These are phyloP conservation scores for Globisporangium paddicum DNA, from an alignment of 352 stramenopile genomes.

Conservation along the genomic window DNA sequence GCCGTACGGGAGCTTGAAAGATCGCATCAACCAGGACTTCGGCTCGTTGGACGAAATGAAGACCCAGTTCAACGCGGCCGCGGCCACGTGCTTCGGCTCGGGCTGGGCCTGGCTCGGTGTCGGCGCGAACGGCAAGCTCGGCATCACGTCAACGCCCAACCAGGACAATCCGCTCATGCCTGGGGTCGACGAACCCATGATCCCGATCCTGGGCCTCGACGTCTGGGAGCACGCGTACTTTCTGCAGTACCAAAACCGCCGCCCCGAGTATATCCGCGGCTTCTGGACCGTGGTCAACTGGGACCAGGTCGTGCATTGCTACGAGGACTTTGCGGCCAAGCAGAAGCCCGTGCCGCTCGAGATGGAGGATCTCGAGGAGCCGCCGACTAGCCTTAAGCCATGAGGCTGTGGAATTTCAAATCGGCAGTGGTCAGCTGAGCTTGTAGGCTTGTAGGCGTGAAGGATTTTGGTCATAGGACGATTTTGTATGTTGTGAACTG, in stretches of 20 bases:
- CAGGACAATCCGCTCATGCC: slow-evolving; percentile 92
- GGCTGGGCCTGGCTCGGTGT: slow-evolving; percentile 58
- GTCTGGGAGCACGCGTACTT: slow-evolving; percentile 97
- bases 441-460: too few species aligned
- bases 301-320: slow-evolving; percentile 55
- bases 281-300: slow-evolving; percentile 92
- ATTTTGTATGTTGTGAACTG: too few species aligned
- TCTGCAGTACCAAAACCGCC: slow-evolving; percentile 89
- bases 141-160: slow-evolving; percentile 95
- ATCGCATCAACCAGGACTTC: slow-evolving; percentile 58
- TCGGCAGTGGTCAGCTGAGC: too few species aligned
- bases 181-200: slow-evolving; percentile 63
- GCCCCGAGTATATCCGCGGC: slow-evolving; percentile 86
- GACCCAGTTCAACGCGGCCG: slow-evolving; percentile 48
- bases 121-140: slow-evolving; percentile 78
- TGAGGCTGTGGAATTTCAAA: too few species aligned
- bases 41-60: slow-evolving; percentile 65
- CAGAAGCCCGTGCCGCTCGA: slow-evolving; percentile 26
- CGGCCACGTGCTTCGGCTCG: slow-evolving; percentile 53
- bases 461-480: too few species aligned
- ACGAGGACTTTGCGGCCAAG: slow-evolving; percentile 50
- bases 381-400: slow-evolving; percentile 6
- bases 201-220: slow-evolving; percentile 93
- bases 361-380: slow-evolving; percentile 27
- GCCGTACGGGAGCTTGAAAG: slow-evolving; percentile 35